Evolutionary conservation across 257 asterid species (phyloP).

Genomic region (Perilla frutescens): DNA sequence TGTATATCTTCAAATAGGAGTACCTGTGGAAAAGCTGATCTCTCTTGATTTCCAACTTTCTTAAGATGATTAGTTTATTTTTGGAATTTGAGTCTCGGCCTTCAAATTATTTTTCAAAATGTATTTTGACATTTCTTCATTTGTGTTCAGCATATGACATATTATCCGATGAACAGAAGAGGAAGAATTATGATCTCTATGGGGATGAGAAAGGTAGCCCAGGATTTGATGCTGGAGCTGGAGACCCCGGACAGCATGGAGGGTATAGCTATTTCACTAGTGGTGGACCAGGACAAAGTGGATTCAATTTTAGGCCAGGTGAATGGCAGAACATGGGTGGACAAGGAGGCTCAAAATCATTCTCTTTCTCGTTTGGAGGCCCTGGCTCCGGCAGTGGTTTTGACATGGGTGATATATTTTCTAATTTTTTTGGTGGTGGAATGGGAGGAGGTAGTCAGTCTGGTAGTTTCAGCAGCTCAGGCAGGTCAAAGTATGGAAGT

Average conservation of each 20-base stretch:
- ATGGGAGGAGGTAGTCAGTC: conserved; percentile 69
- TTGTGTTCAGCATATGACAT: conserved; percentile 78
- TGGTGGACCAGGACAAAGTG: conserved; percentile 83
- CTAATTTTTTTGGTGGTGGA: conserved; percentile 72
- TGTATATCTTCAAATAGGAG: not conserved
- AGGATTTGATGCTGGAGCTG: conserved; percentile 72
- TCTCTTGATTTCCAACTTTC: not conserved
- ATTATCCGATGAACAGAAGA: conserved; percentile 86
- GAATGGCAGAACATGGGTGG: conserved; percentile 86
- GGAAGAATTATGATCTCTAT: conserved; percentile 88
- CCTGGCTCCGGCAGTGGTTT: conserved; percentile 69
- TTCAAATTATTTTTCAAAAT: not conserved
- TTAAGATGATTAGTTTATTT: conserved; percentile 8
- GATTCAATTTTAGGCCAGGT: conserved; percentile 74
- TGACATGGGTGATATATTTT: conserved; percentile 72
- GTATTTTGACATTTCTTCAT: conserved; percentile 10
- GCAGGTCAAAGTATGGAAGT: conserved; percentile 53
- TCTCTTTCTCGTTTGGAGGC: conserved; percentile 92
- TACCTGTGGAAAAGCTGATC: not conserved
- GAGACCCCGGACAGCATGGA: conserved; percentile 57
- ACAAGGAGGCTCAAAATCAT: conserved; percentile 70
- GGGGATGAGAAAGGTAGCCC: conserved; percentile 87
- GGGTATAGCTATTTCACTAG: conserved; percentile 70
- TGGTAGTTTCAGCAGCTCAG: conserved; percentile 73
- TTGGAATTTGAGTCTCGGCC: not conserved